Evolutionary conservation across 1,284 basidiomycete genomes (phyloP).

Genomic region (Mycena citricolor): DNA sequence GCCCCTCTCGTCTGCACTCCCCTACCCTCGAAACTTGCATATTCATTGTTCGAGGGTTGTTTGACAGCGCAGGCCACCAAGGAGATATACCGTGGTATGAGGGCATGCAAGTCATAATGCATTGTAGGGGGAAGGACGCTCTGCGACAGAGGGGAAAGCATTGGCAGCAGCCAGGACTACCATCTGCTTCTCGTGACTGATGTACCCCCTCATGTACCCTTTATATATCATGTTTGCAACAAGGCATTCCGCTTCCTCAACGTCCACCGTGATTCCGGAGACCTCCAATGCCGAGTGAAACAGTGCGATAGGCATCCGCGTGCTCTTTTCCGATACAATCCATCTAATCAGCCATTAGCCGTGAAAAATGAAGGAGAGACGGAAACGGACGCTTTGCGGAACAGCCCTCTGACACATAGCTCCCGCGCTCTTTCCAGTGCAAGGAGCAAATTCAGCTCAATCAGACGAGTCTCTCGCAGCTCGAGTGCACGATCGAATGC

Average conservation of each 20-base stretch:
- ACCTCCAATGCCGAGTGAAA: slow-evolving; percentile 73
- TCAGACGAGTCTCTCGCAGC: slow-evolving; percentile 63
- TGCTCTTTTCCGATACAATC: slow-evolving; percentile 69
- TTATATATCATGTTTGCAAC: slow-evolving; percentile 94
- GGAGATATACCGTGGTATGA: no score
- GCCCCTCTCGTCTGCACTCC: no score
- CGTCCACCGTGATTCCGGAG: slow-evolving; percentile 54
- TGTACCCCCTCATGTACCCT: slow-evolving; percentile 92
- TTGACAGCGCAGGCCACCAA: no score
- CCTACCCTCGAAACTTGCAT: no score
- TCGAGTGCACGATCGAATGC: slow-evolving; percentile 82
- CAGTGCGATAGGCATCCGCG: slow-evolving; percentile 74
- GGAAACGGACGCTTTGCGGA: slow-evolving; percentile 77
- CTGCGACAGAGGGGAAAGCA: slow-evolving; percentile 76
- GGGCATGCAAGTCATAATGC: no score
- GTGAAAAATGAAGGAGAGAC: background rate
- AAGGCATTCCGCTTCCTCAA: slow-evolving; percentile 91
- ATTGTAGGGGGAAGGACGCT: slow-evolving; percentile 60
- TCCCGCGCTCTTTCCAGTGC: slow-evolving; percentile 88
- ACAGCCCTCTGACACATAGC: slow-evolving; percentile 80
- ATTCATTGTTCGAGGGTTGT: no score
- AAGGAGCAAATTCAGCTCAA: slow-evolving; percentile 83
- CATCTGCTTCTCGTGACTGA: slow-evolving; percentile 92
- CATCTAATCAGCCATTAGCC: slow-evolving; percentile 52
- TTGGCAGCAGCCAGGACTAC: slow-evolving; percentile 84